Percentiles rank a stretch among this genome's conserved stretches.
These are phyloP conservation scores for Babesia caballi DNA, from an alignment of 169 alveolate genomes.

Conservation along the genomic window DNA sequence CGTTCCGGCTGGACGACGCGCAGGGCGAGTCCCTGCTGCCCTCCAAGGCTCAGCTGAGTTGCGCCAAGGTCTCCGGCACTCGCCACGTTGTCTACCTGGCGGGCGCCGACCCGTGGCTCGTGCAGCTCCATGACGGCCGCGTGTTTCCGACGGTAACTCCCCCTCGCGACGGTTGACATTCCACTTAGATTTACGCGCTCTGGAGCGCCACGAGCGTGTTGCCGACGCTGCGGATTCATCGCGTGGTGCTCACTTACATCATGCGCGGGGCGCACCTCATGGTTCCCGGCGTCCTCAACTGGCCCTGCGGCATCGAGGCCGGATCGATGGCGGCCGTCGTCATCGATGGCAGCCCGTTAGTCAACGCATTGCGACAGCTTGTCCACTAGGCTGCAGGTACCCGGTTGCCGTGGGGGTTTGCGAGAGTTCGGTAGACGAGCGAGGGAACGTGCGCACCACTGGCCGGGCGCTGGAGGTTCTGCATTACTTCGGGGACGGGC, in stretches of 20 bases:
- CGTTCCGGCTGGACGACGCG: constrained; percentile 6
- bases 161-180: neutral
- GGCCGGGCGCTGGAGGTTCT: constrained; percentile 55
- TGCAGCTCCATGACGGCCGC: constrained; percentile 18
- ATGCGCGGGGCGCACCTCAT: constrained; percentile 68
- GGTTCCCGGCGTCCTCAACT: constrained; percentile 69
- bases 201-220: constrained; percentile 58
- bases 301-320: constrained; percentile 34
- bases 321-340: constrained; percentile 60
- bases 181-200: constrained; percentile 47
- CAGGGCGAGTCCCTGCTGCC: constrained; percentile 17
- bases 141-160: constrained; percentile 25
- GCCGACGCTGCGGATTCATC: constrained; percentile 57
- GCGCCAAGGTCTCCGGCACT: constrained; percentile 9
- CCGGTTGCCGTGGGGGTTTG: constrained; percentile 34
- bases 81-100: constrained; percentile 14
- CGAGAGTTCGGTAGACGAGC: constrained; percentile 41
- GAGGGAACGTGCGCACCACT: constrained; percentile 42
- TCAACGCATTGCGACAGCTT: neutral
- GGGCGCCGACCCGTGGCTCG: constrained; percentile 36
- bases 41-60: neutral
- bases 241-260: constrained; percentile 55
- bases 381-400: neutral
- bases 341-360: constrained; percentile 53
- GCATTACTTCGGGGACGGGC: constrained; percentile 21